Percentiles rank a stretch among this genome's conserved stretches.
Evolutionary conservation across 768 basidiomycete species (phyloP).

Genomic region (Paxillus involutus): DNA sequence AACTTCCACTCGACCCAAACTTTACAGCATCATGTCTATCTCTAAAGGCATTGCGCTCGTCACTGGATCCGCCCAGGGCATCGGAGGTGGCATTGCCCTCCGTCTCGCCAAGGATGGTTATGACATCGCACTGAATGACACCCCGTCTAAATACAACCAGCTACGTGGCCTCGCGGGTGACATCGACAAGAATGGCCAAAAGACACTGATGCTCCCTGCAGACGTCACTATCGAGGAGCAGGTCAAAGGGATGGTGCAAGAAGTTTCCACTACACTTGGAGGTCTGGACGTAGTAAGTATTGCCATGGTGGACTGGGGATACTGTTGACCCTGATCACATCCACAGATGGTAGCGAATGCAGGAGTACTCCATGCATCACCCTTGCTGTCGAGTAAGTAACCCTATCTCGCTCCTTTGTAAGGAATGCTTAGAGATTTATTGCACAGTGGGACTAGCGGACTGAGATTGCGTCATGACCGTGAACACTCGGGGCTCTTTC

Average conservation of each 20-base stretch:
- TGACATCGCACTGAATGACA: slow-evolving; percentile 31
- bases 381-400: slow-evolving; percentile 6
- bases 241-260: slow-evolving; percentile 40
- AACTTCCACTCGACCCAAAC: neutral
- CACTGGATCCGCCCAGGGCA: slow-evolving; percentile 33
- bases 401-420: neutral
- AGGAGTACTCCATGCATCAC: neutral
- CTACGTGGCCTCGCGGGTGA: slow-evolving; percentile 31
- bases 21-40: slow-evolving; percentile 15
- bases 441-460: slow-evolving; percentile 32
- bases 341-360: slow-evolving; percentile 30
- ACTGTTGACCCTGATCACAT: neutral
- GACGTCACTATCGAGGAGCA: slow-evolving; percentile 44
- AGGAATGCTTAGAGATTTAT: neutral
- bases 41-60: slow-evolving; percentile 33
- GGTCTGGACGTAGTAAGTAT: slow-evolving; percentile 48
- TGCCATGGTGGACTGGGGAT: neutral
- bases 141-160: slow-evolving; percentile 24
- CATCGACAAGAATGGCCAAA: slow-evolving; percentile 29
- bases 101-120: slow-evolving; percentile 34
- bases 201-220: slow-evolving; percentile 26
- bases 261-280: slow-evolving; percentile 33
- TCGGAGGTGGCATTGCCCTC: slow-evolving; percentile 32
- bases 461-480: slow-evolving; percentile 42
- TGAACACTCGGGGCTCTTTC: slow-evolving; percentile 36